These are phyloP conservation scores for Pseudopyrenochaeta lycopersici DNA, from an alignment of 2,329 filamentous ascomycete species.

Conservation along the genomic window DNA sequence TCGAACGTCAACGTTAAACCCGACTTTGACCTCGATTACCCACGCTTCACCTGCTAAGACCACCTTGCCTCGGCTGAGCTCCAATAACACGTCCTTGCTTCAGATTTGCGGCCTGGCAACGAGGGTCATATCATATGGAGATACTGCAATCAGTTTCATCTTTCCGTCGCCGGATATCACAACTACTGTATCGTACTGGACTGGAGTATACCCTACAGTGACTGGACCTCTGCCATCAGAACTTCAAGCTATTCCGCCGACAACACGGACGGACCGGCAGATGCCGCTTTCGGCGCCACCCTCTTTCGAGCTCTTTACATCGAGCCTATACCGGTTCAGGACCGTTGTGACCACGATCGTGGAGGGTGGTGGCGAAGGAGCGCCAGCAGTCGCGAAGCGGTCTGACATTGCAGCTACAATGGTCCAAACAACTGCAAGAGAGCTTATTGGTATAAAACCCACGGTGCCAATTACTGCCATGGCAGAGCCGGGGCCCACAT, in stretches of 20 bases:
- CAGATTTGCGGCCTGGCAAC: slow-evolving; percentile 26
- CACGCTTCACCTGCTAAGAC: not conserved
- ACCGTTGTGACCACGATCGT: slow-evolving; percentile 18
- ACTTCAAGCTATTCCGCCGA: slow-evolving; percentile 27
- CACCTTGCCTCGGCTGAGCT: not conserved
- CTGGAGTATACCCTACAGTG: slow-evolving; percentile 37
- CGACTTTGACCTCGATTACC: not conserved
- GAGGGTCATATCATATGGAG: slow-evolving; percentile 34
- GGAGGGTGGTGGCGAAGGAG: slow-evolving; percentile 4
- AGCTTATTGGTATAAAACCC: not conserved
- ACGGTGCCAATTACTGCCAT: not conserved
- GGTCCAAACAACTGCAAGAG: not conserved
- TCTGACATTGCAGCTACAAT: not conserved
- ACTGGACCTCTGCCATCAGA: slow-evolving; percentile 35
- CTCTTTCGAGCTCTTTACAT: slow-evolving; percentile 22
- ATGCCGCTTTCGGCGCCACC: slow-evolving; percentile 31
- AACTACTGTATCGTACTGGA: slow-evolving; percentile 46
- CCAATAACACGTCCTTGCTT: slow-evolving; percentile 6
- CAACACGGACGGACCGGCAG: slow-evolving; percentile 31
- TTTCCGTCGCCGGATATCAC: slow-evolving; percentile 40
- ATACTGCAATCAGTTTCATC: slow-evolving; percentile 33
- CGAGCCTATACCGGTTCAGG: slow-evolving; percentile 17
- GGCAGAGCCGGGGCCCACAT: slow-evolving; percentile 21
- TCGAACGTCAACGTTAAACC: not conserved
- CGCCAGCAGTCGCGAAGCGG: slow-evolving; percentile 3